A percentile compares a stretch with the other conserved stretches of the same genome.
Conservation (phyloP, 2,329 filamentous ascomycete species). For the Lecanicillium sp. region DNA sequence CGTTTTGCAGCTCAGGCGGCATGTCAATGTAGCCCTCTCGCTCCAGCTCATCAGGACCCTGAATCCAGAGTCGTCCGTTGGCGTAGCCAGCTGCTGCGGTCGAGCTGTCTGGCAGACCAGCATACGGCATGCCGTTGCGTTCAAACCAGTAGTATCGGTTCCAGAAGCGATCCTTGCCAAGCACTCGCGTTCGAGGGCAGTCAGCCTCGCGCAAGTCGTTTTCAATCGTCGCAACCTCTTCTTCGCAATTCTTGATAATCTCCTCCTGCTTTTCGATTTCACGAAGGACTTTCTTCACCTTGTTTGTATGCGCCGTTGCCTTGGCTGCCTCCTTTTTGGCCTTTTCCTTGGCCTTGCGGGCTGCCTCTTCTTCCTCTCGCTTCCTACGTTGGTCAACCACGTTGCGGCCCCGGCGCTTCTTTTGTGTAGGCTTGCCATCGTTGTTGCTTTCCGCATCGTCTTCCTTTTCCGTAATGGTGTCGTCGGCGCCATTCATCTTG, state of each 20-base stretch:
- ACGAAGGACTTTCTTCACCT: slow-evolving; percentile 78
- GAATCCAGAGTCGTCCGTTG: slow-evolving; percentile 92
- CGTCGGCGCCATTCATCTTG: slow-evolving; percentile 56
- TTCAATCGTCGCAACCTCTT: slow-evolving; percentile 76
- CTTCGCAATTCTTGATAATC: slow-evolving; percentile 71
- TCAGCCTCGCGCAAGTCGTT: slow-evolving; percentile 91
- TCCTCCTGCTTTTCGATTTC: slow-evolving; percentile 85
- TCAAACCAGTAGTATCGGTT: slow-evolving; percentile 99
- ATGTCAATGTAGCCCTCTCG: slow-evolving; percentile 80
- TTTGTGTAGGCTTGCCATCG: slow-evolving; percentile 50
- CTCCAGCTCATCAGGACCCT: slow-evolving; percentile 87
- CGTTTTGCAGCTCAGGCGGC: slow-evolving; percentile 57
- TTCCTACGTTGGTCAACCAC: slow-evolving; percentile 61
- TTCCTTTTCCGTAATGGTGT: slow-evolving; percentile 44
- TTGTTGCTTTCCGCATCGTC: slow-evolving; percentile 60
- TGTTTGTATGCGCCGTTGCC: slow-evolving; percentile 65
- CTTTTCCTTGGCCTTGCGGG: slow-evolving; percentile 66
- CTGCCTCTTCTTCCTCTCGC: slow-evolving; percentile 65
- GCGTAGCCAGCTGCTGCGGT: slow-evolving; percentile 83
- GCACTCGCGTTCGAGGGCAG: slow-evolving; percentile 78
- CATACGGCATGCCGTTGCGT: slow-evolving; percentile 95
- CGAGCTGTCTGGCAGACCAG: slow-evolving; percentile 77
- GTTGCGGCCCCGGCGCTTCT: slow-evolving; percentile 50
- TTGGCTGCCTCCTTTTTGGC: slow-evolving; percentile 59
- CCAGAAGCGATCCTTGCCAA: slow-evolving; percentile 95